Evolutionary conservation across 2,329 filamentous ascomycete species (phyloP), one percentile per base, ranked within the genome.

Genomic region (Clonostachys sp.): DNA sequence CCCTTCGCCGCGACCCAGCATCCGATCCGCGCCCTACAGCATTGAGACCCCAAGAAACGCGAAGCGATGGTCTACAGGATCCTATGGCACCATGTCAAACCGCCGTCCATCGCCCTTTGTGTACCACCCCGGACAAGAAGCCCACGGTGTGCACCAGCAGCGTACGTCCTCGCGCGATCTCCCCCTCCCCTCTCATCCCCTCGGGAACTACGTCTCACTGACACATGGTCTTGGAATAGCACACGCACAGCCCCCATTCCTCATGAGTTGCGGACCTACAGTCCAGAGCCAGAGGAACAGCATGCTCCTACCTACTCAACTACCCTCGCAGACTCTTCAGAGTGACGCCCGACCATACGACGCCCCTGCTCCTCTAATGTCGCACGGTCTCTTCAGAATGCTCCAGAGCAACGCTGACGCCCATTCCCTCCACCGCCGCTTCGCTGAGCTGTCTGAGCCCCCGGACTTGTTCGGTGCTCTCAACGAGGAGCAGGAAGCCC

Each of bases 61-160:
- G 61, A 89, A 90, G 72, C 76, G 87, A 54, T 91, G 87, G 86
- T 90, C 87, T 17, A 90, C 87, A 5, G 86, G 86, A 13, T 88
- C 84, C 5, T 89, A 85, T 50, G 83, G 77, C 17, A 77, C 81
- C 24, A 34, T 40, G 35, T 2, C 64, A 72, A 17, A 72, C 73
- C 71, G 78, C 48, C 73, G 83, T 34, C 74, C 77, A 24, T 75
- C 81, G 34, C 77, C 84, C 3, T 81, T 83, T 53, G 73, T 84
- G 41, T 84, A 84, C 62, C 78, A 85, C 53, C 75, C 79, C 51
- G 71, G 75, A 5, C 74, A 80, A 46, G 83, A 86, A 46, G 68
- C 77, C 33, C 83, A 82, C 55, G 78, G 76, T 49, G 61, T 72
- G 24, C 75, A 78, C 46, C 74, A 79, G 12, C 24, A 30, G 24